Base-by-base conservation (phyloP, 148 eudicot genomes). In the Diospyros lotus region DNA sequence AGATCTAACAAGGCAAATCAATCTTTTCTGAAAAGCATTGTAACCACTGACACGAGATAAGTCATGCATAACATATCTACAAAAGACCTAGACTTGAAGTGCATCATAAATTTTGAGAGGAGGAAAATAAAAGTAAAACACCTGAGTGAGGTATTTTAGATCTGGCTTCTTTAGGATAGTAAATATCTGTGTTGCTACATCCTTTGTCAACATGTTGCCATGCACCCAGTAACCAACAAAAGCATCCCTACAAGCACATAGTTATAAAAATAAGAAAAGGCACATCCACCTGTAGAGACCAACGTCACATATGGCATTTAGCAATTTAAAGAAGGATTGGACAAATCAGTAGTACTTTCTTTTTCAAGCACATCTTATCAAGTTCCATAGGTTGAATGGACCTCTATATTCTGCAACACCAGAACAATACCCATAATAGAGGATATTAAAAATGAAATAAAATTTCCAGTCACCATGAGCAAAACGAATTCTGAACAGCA, bases 211-310 rank as follows among this genome's bases (percentile, higher is more conserved):
- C 88, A 92, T 85, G 84, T 87, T 90, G 65, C 92, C 88, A 81
- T 87, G 83, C 73, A 94, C 89, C 98, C 98, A 94, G 79, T 86
- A 94, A 79, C 92, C 90, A 77, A 89, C 92, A 92, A 94, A 94
- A 58, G 90, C 89, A 84, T 94, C 96, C 85, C 98, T 94, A 72
- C 84, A 63, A 52, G 58, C 72, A 82, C 28, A 65, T 48, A 14
- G 12, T 15, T 55, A 50, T 38, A 55, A 38, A 75, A 66, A 43
- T 69, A 61, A 75, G 64, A 40, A 1, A 64, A 12, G 18, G n/a
- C 1, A 2, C 40, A 68, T 51, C 41, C 14, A 68, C 4, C 71
- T n/a, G 46, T 2, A 2, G 48, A 9, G 5, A 10, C 10, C 18
- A 67, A 46, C 71, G 50, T 18, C 55, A 67, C 10, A n/a, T 12